Evolutionary conservation across 306 rosid genomes (phyloP).

Genomic region (Inga oerstediana): DNA sequence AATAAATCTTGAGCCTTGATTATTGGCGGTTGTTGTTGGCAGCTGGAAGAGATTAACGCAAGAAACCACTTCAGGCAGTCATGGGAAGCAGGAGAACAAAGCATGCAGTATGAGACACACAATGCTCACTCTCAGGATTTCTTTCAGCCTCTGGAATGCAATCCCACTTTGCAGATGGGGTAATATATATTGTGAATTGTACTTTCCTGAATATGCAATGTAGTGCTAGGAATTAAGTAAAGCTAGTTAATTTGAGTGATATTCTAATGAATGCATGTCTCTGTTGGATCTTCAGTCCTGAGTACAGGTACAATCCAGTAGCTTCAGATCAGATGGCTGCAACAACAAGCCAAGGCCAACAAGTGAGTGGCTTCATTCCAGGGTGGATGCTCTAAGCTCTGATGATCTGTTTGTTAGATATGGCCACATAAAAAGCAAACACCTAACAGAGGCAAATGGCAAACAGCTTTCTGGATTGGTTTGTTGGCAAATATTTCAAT

Average conservation of each 20-base stretch:
- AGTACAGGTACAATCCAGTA: neutral
- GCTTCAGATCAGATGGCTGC: slow-evolving; percentile 13
- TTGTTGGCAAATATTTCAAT: neutral
- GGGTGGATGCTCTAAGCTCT: slow-evolving; percentile 16
- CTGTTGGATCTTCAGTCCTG: neutral
- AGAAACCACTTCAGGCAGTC: slow-evolving; percentile 63
- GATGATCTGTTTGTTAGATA: neutral
- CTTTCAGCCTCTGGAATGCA: slow-evolving; percentile 83
- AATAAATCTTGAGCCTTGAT: neutral
- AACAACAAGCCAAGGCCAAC: slow-evolving; percentile 5
- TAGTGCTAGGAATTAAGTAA: neutral
- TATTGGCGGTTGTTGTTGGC: slow-evolving; percentile 11
- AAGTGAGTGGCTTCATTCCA: slow-evolving; percentile 18
- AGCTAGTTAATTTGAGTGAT: neutral
- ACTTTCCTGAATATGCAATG: neutral
- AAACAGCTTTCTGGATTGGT: neutral
- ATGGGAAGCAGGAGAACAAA: slow-evolving; percentile 81
- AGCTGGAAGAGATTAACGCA: slow-evolving; percentile 82
- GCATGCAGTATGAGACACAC: slow-evolving; percentile 61
- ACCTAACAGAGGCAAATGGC: neutral
- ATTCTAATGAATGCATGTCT: neutral
- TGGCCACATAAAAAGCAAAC: neutral
- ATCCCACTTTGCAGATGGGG: slow-evolving; percentile 70
- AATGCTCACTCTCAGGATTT: slow-evolving; percentile 72
- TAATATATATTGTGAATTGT: neutral